Base-by-base conservation (phyloP, 371 early-diverging fungal genomes). In the Phascolomyces articulosus region DNA sequence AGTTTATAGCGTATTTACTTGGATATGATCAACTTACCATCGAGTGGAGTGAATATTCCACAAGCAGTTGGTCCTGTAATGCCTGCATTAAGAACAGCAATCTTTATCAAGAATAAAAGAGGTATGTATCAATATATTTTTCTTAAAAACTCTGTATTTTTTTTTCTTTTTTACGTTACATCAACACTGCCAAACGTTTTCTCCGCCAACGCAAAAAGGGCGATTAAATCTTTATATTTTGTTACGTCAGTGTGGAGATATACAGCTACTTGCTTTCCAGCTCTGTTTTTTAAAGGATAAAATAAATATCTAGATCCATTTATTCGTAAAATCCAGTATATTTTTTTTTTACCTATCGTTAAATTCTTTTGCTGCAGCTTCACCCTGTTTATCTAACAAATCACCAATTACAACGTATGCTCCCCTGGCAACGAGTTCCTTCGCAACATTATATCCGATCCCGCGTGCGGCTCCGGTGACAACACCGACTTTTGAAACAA, bases 381-480 rank as follows among this genome's bases (percentile, higher is more conserved):
- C 27, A n/a, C 77, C 78, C 38, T 82, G 80, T 47, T 73, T 71
- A 18, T 71, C 86, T 11, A 77, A 62, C 53, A 91, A 58, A 60
- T 90, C 91, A 48, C 83, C 88, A 58, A 90, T 63, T 0, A 88
- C 86, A 1, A 91, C 85, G 23, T 77, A 77, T 56, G 82, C 87
- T 20, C 90, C 85, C 38, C 73, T 63, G 16, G 69, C 66, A 47
- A 77, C 73, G 8, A 89, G 78, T 8, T 78, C 65, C 55, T 73
- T 69, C n/a, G 84, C 82, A 23, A 88, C 72, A 1, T 80, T 80
- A 59, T 79, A 81, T 55, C 91, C 91, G 65, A 90, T 88, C 10
- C 90, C 90, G 6, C 79, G 79, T 21, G 83, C 65, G 2, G 68
- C 88, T 40, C 91, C 91, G 1, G 92, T 92, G 55, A 92, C 79